Percentiles rank a stretch among this genome's conserved stretches.
phyloP scores from a whole-genome alignment of 2,329 filamentous ascomycete species.

The Aspergillus ochraceus region DNA sequence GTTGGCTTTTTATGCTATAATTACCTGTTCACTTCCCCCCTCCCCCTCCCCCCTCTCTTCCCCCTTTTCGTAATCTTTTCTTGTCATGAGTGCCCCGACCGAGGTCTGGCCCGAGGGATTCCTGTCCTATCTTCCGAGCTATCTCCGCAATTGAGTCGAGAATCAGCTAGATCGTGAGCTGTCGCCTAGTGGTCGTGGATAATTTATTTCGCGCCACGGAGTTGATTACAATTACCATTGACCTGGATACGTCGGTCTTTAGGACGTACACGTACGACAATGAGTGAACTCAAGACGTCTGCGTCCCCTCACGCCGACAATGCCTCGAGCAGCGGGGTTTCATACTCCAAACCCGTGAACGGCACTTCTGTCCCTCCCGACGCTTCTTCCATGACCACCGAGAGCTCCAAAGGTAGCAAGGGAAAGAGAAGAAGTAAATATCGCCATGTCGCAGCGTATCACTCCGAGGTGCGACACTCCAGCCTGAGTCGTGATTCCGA shows the following conservation, averaged over 20 bases:
- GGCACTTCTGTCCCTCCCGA: slow-evolving; percentile 7
- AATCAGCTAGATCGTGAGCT: not conserved
- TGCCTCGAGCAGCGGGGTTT: not conserved
- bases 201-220: not conserved
- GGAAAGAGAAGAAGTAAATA: slow-evolving; percentile 64
- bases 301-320: not conserved
- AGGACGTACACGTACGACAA: not conserved
- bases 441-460: slow-evolving; percentile 86
- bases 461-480: slow-evolving; percentile 70
- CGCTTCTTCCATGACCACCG: slow-evolving; percentile 1
- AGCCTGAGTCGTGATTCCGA: slow-evolving; percentile 82
- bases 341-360: slow-evolving; percentile 11
- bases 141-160: slow-evolving; percentile 22
- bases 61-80: not conserved
- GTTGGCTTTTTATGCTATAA: slow-evolving; percentile 10
- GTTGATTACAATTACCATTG: not conserved
- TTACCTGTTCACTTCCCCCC: slow-evolving; percentile 2
- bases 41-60: not conserved
- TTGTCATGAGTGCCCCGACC: slow-evolving; percentile 16
- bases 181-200: not conserved
- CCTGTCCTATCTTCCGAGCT: slow-evolving; percentile 11
- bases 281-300: not conserved
- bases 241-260: not conserved
- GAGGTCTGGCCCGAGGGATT: slow-evolving; percentile 3
- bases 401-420: slow-evolving; percentile 17